Base-by-base conservation (phyloP, 169 alveolate species). In the Eimeria sp. region DNA sequence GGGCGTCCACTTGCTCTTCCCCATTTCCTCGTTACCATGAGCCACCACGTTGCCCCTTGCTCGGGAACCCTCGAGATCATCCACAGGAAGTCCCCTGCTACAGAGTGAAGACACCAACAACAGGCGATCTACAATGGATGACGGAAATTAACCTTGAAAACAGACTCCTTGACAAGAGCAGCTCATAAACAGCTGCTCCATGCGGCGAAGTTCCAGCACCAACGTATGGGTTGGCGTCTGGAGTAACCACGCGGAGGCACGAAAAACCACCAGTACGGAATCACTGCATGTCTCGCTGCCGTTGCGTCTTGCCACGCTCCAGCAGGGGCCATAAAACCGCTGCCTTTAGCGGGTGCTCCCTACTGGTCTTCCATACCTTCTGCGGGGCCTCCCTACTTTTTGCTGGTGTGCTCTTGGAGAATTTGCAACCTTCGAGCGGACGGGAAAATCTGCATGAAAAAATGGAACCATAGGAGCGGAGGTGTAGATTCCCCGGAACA, bases 1-100 rank as follows among this genome's bases (percentile, higher is more conserved):
- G 63, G 93, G 83, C 45, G 22, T 34, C 93, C 93, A 87, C n/a
- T 87, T 87, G 83, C 57, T 87, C 83, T 87, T 87, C 65, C 93
- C 93, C 58, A 87, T 40, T 54, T 83, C 91, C 27, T 87, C 82
- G 45, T 87, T 82, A 3, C 82, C 83, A 25, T 83, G 78, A 58
- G 83, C 51, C 65, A 87, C 72, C 49, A 25, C 65, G 72, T 63
- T 18, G 82, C 93, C 63, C 80, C 93, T 30, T 4, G 67, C 47
- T 58, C 63, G 67, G 13, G 82, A 27, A 22, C 75, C 76, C 30
- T 83, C 83, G 47, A 27, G 30, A 27, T 80, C 89, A 51, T 49
- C 61, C 20, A n/a, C 49, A 49, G 67, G 49, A 51, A 47, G 40
- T 25, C 89, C 67, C 22, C 70, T 47, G 89, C 89, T 49, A 70